A percentile compares a stretch with the other conserved stretches of the same genome.
These are phyloP conservation scores for Blastobotrys robertii DNA, from an alignment of 805 yeast genomes.

Conservation along the genomic window DNA sequence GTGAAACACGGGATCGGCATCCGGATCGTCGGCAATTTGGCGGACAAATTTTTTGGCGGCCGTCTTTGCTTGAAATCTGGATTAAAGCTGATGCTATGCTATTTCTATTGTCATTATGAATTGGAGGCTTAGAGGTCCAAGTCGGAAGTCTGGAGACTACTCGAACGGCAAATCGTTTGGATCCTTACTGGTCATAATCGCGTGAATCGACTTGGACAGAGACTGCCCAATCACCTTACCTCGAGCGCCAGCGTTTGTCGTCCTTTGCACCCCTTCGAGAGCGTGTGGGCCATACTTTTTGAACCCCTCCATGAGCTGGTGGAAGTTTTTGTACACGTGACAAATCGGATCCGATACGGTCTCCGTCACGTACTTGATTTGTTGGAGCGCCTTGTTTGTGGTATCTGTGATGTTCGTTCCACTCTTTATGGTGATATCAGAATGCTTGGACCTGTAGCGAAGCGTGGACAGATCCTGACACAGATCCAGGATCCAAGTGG, in stretches of 20 bases:
- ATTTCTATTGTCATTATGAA: too few species aligned
- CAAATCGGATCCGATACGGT: slow-evolving; percentile 9
- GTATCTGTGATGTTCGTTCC: slow-evolving; percentile 12
- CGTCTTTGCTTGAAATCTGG: too few species aligned
- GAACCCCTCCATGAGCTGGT: slow-evolving; percentile 7
- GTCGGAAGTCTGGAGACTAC: background rate
- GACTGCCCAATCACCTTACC: slow-evolving; percentile 8
- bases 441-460: slow-evolving; percentile 6
- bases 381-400: slow-evolving; percentile 7
- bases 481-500: slow-evolving; percentile 12
- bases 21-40: background rate
- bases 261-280: slow-evolving; percentile 5
- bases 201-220: slow-evolving; percentile 6
- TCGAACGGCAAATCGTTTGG: slow-evolving; percentile 7
- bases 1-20: too few species aligned
- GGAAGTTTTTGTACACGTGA: slow-evolving; percentile 7
- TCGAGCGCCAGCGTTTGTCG: background rate
- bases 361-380: slow-evolving; percentile 17
- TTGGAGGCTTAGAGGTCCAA: too few species aligned
- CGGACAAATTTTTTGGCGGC: background rate
- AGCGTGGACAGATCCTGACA: slow-evolving; percentile 7
- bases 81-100: too few species aligned
- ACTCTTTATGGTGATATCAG: slow-evolving; percentile 5
- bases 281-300: slow-evolving; percentile 9
- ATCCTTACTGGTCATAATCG: slow-evolving; percentile 7